Base-by-base conservation (phyloP, 73 alveolate species). In the Stentor roeselii region DNA sequence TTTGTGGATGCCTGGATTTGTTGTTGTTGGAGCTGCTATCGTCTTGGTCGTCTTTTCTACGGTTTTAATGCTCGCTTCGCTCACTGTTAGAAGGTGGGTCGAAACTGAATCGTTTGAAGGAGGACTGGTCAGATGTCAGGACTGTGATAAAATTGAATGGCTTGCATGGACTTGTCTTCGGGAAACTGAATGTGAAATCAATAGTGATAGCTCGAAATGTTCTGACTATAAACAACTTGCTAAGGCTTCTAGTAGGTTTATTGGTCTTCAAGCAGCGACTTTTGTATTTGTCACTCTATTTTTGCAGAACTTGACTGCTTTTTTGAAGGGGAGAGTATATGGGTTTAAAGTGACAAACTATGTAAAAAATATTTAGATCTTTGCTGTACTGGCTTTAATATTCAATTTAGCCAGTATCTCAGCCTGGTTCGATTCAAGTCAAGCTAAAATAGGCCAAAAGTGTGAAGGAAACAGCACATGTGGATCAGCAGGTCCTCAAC, bases 311-410 rank as follows among this genome's bases (percentile, higher is more conserved):
- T n/a, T 67, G 21, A 21, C 80, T 27, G 80, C 41, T 1, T 21
- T 67, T 67, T 0, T 67, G 37, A 67, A 32, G 11, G 37, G 80
- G 14, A 67, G 41, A 2, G 80, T 27, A 21, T 67, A 67, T 67
- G 80, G 80, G 0, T 27, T n/a, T 0, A 21, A 32, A 34, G 14
- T 30, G 14, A 21, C 34, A 40, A 67, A 67, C 37, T 67, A 67
- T 67, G 80, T 67, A 67, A 67, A 32, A 67, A 21, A 21, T 67
- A 67, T 32, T 0, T 67, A 67, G 80, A 2, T 40, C 34, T 67
- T 27, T 67, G 42, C 80, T 0, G 80, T 67, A 30, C 34, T 67
- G 37, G 21, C 34, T 67, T 21, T 32, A 27, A 21, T 67, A 0
- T 0, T 32, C 11, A 67, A 67, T 2, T n/a, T 67, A 30, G 27